These are phyloP conservation scores for Fusarium zealandicum DNA, from an alignment of 2,329 filamentous ascomycete species.

Conservation along the genomic window DNA sequence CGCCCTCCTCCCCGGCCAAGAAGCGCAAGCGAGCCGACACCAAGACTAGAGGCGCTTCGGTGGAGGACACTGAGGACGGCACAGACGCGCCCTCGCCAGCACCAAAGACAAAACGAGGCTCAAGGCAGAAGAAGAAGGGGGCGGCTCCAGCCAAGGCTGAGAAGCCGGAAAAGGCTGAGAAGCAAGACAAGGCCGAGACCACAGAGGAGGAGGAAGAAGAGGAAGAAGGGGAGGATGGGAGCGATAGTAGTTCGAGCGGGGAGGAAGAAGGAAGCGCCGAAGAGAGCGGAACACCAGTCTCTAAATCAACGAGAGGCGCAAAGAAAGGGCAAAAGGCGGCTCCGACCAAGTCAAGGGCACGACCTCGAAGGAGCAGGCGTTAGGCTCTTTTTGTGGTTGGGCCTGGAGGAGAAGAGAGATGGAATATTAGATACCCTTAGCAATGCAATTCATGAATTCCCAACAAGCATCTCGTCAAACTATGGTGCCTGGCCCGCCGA, in stretches of 20 bases:
- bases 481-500: background rate
- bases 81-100: slow-evolving; percentile 50
- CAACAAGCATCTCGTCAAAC: background rate
- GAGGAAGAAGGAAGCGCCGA: slow-evolving; percentile 47
- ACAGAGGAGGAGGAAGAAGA: slow-evolving; percentile 48
- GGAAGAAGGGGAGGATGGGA: slow-evolving; percentile 48
- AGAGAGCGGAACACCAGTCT: slow-evolving; percentile 49
- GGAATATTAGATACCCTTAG: slow-evolving; percentile 18
- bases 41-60: slow-evolving; percentile 52
- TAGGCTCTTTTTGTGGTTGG: slow-evolving; percentile 5
- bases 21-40: slow-evolving; percentile 57
- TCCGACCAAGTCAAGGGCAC: slow-evolving; percentile 40
- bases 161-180: slow-evolving; percentile 48
- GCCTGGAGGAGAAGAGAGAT: background rate
- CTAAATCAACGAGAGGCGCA: slow-evolving; percentile 48
- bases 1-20: slow-evolving; percentile 44
- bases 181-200: slow-evolving; percentile 43
- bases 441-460: slow-evolving; percentile 8
- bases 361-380: slow-evolving; percentile 42
- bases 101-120: slow-evolving; percentile 51
- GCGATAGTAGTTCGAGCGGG: slow-evolving; percentile 45
- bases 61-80: slow-evolving; percentile 57
- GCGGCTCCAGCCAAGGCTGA: slow-evolving; percentile 52
- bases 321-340: slow-evolving; percentile 44
- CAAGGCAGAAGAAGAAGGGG: slow-evolving; percentile 54